Base-by-base conservation (phyloP, 2,329 filamentous ascomycete genomes). In the Acrodontium crateriforme region DNA sequence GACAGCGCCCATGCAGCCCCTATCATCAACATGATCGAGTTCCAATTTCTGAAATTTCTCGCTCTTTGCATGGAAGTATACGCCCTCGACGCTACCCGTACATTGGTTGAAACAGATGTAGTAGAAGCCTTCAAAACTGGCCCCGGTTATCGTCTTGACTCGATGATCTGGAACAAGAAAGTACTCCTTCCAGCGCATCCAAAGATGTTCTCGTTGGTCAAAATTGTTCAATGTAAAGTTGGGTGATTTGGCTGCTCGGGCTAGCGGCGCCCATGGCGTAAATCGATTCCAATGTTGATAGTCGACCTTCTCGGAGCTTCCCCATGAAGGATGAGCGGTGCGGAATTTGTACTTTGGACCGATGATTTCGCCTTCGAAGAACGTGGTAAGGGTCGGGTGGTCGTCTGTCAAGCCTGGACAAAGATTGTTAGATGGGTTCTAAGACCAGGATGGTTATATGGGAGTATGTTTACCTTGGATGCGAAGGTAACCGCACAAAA, bases 111-210 rank as follows among this genome's bases (percentile, higher is more conserved):
- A 95, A 60, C 85, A 94, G 41, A 98, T 95, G 50, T 98, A 98
- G 54, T 95, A 98, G 53, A 98, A 98, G 0, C 89, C 89, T 50
- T 98, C 89, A 35, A 95, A 98, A 49, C 87, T 95, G 6, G 89
- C 89, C 11, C 89, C 89, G 18, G 74, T 80, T 36, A 98, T 93
- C 8, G 81, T 91, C 36, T 78, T 71, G 12, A 95, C 84, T 10
- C 81, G 72, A 53, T 98, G 89, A 47, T 98, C 85, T 2, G 89
- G 89, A 1, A 98, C 89, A 1, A 98, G 63, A 47, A 98, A 98
- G 46, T 92, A 84, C 50, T 98, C 89, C 56, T 98, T 98, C 89
- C 89, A 98, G 35, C 89, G 74, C 89, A 98, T 98, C 49, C 94
- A 98, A 17, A 98, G 76, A 52, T 91, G 76, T 43, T 94, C 85